Conservation (phyloP, 2,329 filamentous ascomycete species). For the Cordyceps farinosa region DNA sequence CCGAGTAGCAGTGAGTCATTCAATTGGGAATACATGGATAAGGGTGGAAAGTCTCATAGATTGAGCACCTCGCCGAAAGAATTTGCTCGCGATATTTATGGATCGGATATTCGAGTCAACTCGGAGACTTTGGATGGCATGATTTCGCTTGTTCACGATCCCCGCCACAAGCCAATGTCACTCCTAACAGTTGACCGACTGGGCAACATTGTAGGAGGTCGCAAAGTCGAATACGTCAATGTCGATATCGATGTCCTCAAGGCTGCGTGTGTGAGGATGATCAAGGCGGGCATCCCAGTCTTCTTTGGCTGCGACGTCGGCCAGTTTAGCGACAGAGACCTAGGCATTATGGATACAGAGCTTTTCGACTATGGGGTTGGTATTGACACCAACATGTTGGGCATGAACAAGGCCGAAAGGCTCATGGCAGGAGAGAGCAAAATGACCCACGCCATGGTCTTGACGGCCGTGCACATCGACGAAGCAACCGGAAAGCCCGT, state of each 20-base stretch:
- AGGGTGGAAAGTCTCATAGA: slow-evolving; percentile 59
- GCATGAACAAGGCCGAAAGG: slow-evolving; percentile 72
- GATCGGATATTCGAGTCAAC: slow-evolving; percentile 55
- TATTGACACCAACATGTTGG: slow-evolving; percentile 72
- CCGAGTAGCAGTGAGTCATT: slow-evolving; percentile 68
- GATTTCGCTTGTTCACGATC: slow-evolving; percentile 83
- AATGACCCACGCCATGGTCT: slow-evolving; percentile 92
- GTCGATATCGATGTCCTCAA: slow-evolving; percentile 73
- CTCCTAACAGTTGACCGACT: slow-evolving; percentile 74
- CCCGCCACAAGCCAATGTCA: slow-evolving; percentile 68
- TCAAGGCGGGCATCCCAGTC: slow-evolving; percentile 72
- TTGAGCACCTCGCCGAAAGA: slow-evolving; percentile 63
- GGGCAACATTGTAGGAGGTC: slow-evolving; percentile 76
- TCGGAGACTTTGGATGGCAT: slow-evolving; percentile 62
- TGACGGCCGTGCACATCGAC: slow-evolving; percentile 80
- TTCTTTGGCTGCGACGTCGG: slow-evolving; percentile 91
- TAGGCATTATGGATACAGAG: slow-evolving; percentile 76
- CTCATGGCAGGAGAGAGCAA: slow-evolving; percentile 69
- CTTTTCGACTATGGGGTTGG: slow-evolving; percentile 78
- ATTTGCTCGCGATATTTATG: slow-evolving; percentile 67
- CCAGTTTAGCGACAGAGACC: slow-evolving; percentile 65
- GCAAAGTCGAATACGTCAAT: slow-evolving; percentile 77
- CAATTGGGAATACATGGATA: slow-evolving; percentile 75
- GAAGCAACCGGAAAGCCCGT: slow-evolving; percentile 58
- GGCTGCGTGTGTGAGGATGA: slow-evolving; percentile 69